Percentiles rank a stretch among this genome's conserved stretches.
These are phyloP conservation scores for Prinsepia uniflora DNA, from an alignment of 306 rosid species.

Conservation along the genomic window DNA sequence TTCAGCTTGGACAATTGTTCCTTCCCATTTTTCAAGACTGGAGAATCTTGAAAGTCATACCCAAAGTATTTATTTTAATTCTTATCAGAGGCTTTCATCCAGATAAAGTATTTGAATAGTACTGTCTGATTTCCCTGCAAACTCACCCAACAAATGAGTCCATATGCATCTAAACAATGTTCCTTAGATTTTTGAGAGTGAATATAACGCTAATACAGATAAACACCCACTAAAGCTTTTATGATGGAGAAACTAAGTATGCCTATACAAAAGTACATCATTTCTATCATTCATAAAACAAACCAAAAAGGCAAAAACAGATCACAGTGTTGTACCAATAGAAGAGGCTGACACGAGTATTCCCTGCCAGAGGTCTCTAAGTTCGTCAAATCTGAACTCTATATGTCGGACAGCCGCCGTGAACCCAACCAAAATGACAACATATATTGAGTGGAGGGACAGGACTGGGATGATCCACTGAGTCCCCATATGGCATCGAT, in stretches of 20 bases:
- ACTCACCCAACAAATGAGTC: background rate
- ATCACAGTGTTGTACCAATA: conserved; percentile 51
- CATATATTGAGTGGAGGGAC: conserved; percentile 63
- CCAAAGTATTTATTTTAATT: background rate
- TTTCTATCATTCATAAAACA: background rate
- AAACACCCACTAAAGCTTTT: background rate
- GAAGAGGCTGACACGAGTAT: conserved; percentile 63
- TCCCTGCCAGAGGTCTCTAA: conserved; percentile 92
- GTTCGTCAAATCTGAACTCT: conserved; percentile 94
- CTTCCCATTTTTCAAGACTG: background rate
- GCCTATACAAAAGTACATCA: background rate
- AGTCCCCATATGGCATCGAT: conserved; percentile 70
- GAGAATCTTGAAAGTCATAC: background rate
- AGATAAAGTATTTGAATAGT: background rate
- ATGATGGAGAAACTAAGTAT: background rate
- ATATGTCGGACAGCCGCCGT: conserved; percentile 76
- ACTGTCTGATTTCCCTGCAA: background rate
- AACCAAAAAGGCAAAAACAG: conserved; percentile 13
- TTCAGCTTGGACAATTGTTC: no score
- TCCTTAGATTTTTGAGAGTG: background rate
- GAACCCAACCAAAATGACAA: conserved; percentile 64
- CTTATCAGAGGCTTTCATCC: background rate
- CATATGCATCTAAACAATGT: background rate
- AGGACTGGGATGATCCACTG: conserved; percentile 65
- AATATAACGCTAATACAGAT: background rate